These are phyloP conservation scores for Sphenostylis stenocarpa DNA, from an alignment of 306 rosid species.

Conservation along the genomic window DNA sequence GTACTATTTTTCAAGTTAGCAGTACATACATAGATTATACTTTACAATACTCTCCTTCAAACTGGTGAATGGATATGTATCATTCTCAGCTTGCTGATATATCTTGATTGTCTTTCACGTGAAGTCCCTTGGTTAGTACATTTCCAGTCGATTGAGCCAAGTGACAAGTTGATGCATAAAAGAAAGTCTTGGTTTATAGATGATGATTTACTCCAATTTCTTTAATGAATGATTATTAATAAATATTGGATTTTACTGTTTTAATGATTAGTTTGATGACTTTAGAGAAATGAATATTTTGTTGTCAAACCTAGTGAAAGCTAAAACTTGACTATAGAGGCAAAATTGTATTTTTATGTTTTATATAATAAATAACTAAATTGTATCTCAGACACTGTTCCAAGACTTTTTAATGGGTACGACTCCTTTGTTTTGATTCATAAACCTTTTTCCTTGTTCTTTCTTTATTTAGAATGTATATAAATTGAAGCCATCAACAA, in stretches of 20 bases:
- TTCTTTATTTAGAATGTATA: not conserved
- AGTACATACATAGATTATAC: too few species aligned
- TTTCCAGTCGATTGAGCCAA: not conserved
- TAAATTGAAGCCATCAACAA: not conserved
- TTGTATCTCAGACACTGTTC: not conserved
- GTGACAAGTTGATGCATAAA: not conserved
- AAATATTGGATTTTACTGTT: conserved; percentile 17
- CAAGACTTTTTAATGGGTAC: not conserved
- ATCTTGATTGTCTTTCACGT: not conserved
- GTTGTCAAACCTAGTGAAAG: conserved; percentile 7
- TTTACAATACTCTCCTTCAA: not conserved
- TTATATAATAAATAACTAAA: not conserved
- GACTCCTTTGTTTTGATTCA: not conserved
- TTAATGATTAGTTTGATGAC: conserved; percentile 1
- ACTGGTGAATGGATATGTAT: not conserved
- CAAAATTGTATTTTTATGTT: not conserved
- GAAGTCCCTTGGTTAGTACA: not conserved
- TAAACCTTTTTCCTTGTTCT: not conserved
- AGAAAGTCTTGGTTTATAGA: not conserved
- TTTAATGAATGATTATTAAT: not conserved
- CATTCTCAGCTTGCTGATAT: not conserved
- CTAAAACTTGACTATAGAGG: not conserved
- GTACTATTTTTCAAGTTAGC: not conserved
- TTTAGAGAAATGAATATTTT: conserved; percentile 1
- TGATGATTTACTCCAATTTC: not conserved